Conservation (phyloP, 768 basidiomycete genomes). For the Filobasidium wieringae region DNA sequence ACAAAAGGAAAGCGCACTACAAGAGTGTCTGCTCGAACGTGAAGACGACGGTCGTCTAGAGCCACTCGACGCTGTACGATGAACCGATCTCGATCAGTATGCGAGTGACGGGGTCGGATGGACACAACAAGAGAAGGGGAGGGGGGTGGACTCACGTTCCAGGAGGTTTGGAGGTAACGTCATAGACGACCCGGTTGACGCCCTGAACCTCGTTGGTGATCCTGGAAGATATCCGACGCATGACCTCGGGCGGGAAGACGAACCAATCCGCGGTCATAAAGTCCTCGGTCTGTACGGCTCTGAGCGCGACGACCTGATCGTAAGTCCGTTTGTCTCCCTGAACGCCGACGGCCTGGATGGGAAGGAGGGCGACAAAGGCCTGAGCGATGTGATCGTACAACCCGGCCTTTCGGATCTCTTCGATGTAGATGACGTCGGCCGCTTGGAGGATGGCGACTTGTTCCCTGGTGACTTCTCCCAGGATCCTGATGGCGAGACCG, state of each 20-base stretch:
- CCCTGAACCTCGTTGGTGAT: slow-evolving; percentile 93
- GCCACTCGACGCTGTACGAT: slow-evolving; percentile 22
- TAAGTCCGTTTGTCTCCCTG: slow-evolving; percentile 96
- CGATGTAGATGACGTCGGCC: slow-evolving; percentile 92
- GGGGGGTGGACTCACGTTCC: slow-evolving; percentile 43
- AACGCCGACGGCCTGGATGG: slow-evolving; percentile 93
- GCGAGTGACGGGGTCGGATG: not conserved
- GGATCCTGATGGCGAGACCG: slow-evolving; percentile 92
- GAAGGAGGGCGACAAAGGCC: slow-evolving; percentile 90
- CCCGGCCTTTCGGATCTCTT: slow-evolving; percentile 86
- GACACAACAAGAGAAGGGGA: not conserved
- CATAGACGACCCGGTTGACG: slow-evolving; percentile 83
- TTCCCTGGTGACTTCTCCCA: slow-evolving; percentile 84
- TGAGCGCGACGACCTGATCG: slow-evolving; percentile 89
- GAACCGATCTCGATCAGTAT: not conserved
- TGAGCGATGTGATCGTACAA: slow-evolving; percentile 89
- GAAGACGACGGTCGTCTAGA: too few relatives aligned
- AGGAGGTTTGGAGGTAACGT: slow-evolving; percentile 94
- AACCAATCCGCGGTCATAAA: slow-evolving; percentile 99
- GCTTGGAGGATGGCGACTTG: slow-evolving; percentile 76
- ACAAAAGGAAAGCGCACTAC: too few relatives aligned
- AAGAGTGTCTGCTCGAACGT: too few relatives aligned
- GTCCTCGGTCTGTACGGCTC: slow-evolving; percentile 95
- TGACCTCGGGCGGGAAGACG: slow-evolving; percentile 81
- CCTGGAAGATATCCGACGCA: slow-evolving; percentile 82